Evolutionary conservation across 73 alveolate species (phyloP).

Genomic region (Blepharisma stoltei): DNA sequence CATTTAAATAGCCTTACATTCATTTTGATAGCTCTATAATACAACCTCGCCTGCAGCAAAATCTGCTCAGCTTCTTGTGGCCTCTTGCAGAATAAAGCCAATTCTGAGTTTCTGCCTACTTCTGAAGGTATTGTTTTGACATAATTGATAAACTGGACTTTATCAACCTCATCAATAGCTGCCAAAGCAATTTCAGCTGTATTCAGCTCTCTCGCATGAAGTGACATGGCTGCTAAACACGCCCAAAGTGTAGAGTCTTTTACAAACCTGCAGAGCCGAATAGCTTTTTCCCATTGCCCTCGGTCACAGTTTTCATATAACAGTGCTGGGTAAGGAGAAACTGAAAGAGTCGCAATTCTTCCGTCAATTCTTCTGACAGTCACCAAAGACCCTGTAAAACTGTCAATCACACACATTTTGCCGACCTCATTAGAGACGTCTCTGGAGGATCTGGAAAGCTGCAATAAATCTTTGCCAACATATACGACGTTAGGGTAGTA

Average conservation of each 20-base stretch:
- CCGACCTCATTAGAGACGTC: conserved; percentile 75
- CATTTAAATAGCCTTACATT: conserved; percentile 90
- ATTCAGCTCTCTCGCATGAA: conserved; percentile 77
- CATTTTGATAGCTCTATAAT: conserved; percentile 96
- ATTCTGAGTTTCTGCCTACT: conserved; percentile 55
- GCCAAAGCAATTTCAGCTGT: conserved; percentile 98
- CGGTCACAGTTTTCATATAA: conserved; percentile 80
- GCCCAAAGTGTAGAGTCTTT: conserved; percentile 98
- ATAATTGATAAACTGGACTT: conserved; percentile 68
- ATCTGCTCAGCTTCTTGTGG: conserved; percentile 71
- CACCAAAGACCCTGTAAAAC: conserved; percentile 57
- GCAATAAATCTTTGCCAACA: conserved; percentile 91
- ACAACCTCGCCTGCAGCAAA: conserved; percentile 69
- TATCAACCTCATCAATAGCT: conserved; percentile 99
- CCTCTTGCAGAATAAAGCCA: conserved; percentile 60
- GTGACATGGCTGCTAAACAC: conserved; percentile 89
- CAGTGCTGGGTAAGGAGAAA: conserved; percentile 91
- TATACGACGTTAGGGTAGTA: conserved; percentile 97
- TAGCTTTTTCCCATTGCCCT: conserved; percentile 92
- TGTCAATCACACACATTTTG: conserved; percentile 46
- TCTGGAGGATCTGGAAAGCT: conserved; percentile 66
- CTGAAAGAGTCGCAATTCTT: conserved; percentile 70
- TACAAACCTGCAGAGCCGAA: conserved; percentile 95
- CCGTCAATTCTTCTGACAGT: conserved; percentile 92
- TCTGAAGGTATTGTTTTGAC: conserved; percentile 47